Evolutionary conservation across 2,329 filamentous ascomycete genomes (phyloP), one percentile per base, ranked within the genome.

Genomic region (Pyrenochaeta sp.): DNA sequence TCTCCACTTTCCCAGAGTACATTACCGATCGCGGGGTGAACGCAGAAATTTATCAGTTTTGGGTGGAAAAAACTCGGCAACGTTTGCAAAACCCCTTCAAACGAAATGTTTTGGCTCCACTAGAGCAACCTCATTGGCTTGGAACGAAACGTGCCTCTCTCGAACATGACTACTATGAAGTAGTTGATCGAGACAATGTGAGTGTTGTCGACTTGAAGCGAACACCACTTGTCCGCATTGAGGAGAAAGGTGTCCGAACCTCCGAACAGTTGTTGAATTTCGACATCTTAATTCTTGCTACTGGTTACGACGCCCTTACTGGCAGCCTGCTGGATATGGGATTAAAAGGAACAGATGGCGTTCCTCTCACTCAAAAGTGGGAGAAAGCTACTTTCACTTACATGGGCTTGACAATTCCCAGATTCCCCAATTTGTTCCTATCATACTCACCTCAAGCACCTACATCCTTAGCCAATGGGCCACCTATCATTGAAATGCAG

Each of bases 101-200:
- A 61, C 58, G 67, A 22, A 69, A 74, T 28, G 51, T 74, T 7
- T 39, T 74, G 6, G 71, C 71, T 14, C 72, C 72, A 0, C 51
- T 68, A 17, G 51, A 69, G 48, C 63, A 61, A 14, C 71, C 69
- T 2, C 71, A 75, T 46, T 53, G 63, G 2, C 72, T 68, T 31
- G 71, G 72, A 11, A 68, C 65, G 19, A 74, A 73, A 58, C 61
- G 72, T 1, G 65, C 69, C 6, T 67, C 60, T 23, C 61, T 76
- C 7, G 72, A 76, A 53, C 69, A 73, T 26, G 59, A 67, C 48
- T 75, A 63, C 56, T 76, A 74, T 44, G 73, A 76, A 41, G 49
- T 66, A 13, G 60, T 73, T 30, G 66, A 74, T 51, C 58, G 56
- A 19, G 53, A 61, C 7, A 66, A 74, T 27, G 69, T 73, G 13